Conservation (phyloP, 345 rosid species). For the Pistacia atlantica region DNA sequence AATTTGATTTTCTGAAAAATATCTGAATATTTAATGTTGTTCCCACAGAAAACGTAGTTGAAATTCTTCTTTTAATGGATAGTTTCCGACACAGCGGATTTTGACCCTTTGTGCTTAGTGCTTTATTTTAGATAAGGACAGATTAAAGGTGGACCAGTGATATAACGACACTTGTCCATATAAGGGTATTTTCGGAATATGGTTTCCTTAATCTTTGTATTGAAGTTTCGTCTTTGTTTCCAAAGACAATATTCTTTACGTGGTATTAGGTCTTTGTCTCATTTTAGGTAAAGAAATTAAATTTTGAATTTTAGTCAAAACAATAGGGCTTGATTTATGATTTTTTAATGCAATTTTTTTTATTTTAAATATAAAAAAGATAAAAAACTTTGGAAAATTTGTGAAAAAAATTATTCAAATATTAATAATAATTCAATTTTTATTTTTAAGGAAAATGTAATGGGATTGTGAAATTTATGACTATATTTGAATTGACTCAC, state of each 20-base stretch:
- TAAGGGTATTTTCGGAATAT: neutral
- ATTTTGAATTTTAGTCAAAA: neutral
- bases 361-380: no score
- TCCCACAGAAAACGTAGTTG: neutral
- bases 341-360: neutral
- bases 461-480: no score
- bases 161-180: neutral
- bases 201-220: neutral
- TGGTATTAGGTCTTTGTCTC: neutral
- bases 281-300: neutral
- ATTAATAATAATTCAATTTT: no score
- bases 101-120: no score
- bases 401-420: no score
- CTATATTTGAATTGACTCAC: no score
- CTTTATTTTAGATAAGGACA: neutral
- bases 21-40: no score
- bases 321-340: neutral
- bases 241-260: neutral
- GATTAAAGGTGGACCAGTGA: neutral
- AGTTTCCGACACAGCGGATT: no score
- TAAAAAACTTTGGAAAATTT: no score
- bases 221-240: neutral
- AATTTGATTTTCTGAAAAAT: no score
- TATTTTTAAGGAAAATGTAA: no score
- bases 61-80: neutral